Percentiles rank a stretch among this genome's conserved stretches.
These are phyloP conservation scores for Veloboletus limbatus DNA, from an alignment of 1,284 basidiomycete genomes.

Conservation along the genomic window DNA sequence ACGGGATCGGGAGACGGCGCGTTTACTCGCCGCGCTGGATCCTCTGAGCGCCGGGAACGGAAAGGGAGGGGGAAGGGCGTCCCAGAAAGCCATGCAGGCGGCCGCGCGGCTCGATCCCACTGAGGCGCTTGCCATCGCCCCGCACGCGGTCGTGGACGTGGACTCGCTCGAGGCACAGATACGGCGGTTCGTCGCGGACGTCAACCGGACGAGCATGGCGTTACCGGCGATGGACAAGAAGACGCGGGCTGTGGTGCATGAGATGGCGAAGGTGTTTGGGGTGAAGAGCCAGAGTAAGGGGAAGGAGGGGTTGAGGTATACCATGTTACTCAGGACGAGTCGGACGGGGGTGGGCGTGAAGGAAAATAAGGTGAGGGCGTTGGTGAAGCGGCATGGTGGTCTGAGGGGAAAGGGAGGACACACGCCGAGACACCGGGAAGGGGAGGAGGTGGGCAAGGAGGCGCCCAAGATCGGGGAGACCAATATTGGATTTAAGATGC, in stretches of 20 bases:
- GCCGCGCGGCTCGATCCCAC: slow-evolving; percentile 48
- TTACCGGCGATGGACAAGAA: slow-evolving; percentile 77
- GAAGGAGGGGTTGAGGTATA: slow-evolving; percentile 58
- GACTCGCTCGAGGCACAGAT: slow-evolving; percentile 65
- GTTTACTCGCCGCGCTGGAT: slow-evolving; percentile 54
- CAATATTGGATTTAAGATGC: slow-evolving; percentile 76
- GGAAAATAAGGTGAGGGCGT: slow-evolving; percentile 56
- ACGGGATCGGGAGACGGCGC: slow-evolving; percentile 56
- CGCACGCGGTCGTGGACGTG: slow-evolving; percentile 54
- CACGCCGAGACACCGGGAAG: slow-evolving; percentile 57
- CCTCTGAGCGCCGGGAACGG: slow-evolving; percentile 55
- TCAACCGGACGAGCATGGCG: slow-evolving; percentile 51
- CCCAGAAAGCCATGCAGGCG: slow-evolving; percentile 58
- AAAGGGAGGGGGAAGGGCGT: slow-evolving; percentile 40
- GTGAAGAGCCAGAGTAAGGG: slow-evolving; percentile 79
- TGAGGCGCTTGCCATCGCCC: slow-evolving; percentile 36
- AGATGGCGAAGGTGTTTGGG: slow-evolving; percentile 72
- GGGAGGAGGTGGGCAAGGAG: slow-evolving; percentile 74
- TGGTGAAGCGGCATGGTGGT: slow-evolving; percentile 44
- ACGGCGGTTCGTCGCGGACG: slow-evolving; percentile 60
- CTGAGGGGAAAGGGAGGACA: slow-evolving; percentile 16
- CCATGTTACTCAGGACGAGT: slow-evolving; percentile 67
- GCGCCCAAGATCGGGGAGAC: slow-evolving; percentile 71
- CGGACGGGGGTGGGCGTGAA: slow-evolving; percentile 49
- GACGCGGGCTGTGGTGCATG: slow-evolving; percentile 70